Base-by-base conservation (phyloP, 345 rosid species). In the Melaleuca quinquenervia region DNA sequence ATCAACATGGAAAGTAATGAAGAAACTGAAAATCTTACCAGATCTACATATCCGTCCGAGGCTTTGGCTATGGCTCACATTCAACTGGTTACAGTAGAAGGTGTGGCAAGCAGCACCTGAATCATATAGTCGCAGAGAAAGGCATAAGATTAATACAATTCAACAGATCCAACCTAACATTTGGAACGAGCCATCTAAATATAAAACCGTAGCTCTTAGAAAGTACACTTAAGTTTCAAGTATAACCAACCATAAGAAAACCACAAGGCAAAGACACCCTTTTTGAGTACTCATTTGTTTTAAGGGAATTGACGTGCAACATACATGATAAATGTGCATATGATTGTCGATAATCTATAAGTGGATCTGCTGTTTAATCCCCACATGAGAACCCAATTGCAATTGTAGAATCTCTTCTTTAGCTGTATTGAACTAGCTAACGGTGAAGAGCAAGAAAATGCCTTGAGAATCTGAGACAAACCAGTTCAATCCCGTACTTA, bases 71-170 rank as follows among this genome's bases (percentile, higher is more conserved):
- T 97, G 89, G 97, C 92, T 82, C 85, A 90, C 98, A 97, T 95
- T 86, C 98, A 91, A 51, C 91, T 91, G 86, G 50, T 89, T 1
- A 96, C 97, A 32, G 99, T 93, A 75, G 96, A 93, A 44, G 98
- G 98, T 78, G 99, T 95, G 56, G 98, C 94, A 60, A 95, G 94
- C 82, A 96, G 92, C 82, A 97, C 98, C 99, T 95, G 87, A 86
- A 89, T 50, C 84, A 87, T 24, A 83, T 26, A 50, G 84, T n/a
- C 32, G 16, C 14, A 58, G 76, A 84, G 83, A 41, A 82, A 29
- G 44, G 45, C 8, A 45, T 21, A 32, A 64, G 41, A 29, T 64
- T 18, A 64, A 64, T 29, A 27, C 2, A 0, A 62, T 27, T 62
- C 75, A 41, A 29, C 75, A 29, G 75, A 29, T 29, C 75, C 41